Evolutionary conservation across 257 asterid genomes (phyloP), one percentile per base, ranked within the genome.

Genomic region (Linaria vulgaris): DNA sequence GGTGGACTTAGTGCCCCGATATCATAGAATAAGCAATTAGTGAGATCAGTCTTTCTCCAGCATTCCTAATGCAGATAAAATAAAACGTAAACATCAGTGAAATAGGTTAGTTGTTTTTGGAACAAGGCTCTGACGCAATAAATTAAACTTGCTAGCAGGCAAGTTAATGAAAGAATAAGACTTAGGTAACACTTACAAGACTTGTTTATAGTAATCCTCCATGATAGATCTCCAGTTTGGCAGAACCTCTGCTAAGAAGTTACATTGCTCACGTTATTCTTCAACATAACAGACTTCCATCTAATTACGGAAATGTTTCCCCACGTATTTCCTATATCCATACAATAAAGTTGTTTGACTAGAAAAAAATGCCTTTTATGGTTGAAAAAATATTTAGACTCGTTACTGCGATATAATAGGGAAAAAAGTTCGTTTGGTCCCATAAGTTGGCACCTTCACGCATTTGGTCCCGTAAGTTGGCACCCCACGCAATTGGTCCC

Each of bases 181-280:
- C 59, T 68, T n/a, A 23, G 20, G 17, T 4, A 53, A 51, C 23
- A 75, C 91, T 79, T 70, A 84, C 88, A 71, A 24, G 55, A 81
- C 76, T 41, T 56, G 47, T 69, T 37, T 63, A 34, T 84, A 64
- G 78, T 79, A 84, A 16, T 72, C 75, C 64, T 84, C 84, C 83
- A 84, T 71, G 46, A 75, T 77, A 23, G 82, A 72, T 72, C 76
- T 79, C 84, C 88, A 84, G 59, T 64, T 19, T 22, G 88, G 82
- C 72, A 84, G 73, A 60, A 52, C 20, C 52, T 68, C 87, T 84
- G 78, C 41, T 25, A 20, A 65, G 48, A 25, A 71, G 13, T 39
- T 22, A 31, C 34, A 27, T 27, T 27, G 34, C 4, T 27, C 6
- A 27, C 4, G 34, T 27, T 27, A 27, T 27, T n/a, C n/a, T n/a